Evolutionary conservation across 305 asterid species (phyloP).

Genomic region (Plantago coronopus): DNA sequence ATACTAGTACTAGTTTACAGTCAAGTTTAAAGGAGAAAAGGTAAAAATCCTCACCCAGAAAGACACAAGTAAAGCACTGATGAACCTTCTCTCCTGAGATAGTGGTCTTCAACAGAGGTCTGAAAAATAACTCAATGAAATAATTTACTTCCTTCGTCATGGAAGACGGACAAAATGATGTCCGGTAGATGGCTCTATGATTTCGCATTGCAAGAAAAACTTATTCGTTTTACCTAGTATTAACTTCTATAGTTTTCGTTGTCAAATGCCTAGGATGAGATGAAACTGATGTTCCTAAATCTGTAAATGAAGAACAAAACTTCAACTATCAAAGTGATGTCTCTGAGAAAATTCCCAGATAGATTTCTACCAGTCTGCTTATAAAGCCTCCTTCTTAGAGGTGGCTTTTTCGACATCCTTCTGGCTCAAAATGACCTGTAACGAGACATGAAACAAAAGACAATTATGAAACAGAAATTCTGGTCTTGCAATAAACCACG

Average conservation of each 20-base stretch:
- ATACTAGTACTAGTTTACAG: no score
- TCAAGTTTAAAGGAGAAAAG: no score
- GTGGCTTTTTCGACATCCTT: conserved; percentile 33
- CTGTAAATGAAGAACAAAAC: conserved; percentile 14
- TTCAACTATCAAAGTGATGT: conserved; percentile 7
- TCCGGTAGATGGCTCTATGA: background rate
- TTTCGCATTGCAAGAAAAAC: background rate
- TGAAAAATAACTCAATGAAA: background rate
- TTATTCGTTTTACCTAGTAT: background rate
- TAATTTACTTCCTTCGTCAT: background rate
- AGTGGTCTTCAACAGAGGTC: background rate
- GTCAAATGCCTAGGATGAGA: background rate
- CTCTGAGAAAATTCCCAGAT: conserved; percentile 4
- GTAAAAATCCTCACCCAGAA: no score
- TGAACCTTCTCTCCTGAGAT: background rate
- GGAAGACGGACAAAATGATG: background rate
- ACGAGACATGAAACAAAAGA: no score
- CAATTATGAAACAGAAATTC: conserved; percentile 1
- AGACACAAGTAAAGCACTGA: no score
- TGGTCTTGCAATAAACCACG: conserved; percentile 8
- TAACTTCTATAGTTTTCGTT: background rate
- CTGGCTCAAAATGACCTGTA: conserved; percentile 46
- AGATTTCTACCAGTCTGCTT: conserved; percentile 27
- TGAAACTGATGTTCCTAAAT: conserved; percentile 14
- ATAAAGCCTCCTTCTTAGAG: no score